Conservation (phyloP, 805 yeast genomes). For the Lachancea mirantina region DNA sequence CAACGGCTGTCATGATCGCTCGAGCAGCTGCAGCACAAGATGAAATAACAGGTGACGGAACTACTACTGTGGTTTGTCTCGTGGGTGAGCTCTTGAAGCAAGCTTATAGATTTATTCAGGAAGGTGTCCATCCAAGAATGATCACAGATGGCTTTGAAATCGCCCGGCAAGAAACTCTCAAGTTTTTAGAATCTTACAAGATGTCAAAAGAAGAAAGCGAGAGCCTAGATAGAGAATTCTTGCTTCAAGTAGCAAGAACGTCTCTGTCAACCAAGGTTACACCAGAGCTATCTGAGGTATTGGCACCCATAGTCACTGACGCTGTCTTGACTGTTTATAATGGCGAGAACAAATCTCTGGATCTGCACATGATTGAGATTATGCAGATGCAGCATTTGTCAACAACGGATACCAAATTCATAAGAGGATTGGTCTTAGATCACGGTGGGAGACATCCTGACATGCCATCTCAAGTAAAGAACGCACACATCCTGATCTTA, state of each 20-base stretch:
- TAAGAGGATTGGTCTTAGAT: conserved; percentile 87
- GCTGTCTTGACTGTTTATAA: conserved; percentile 78
- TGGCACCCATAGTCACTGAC: conserved; percentile 93
- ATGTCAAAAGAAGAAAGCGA: conserved; percentile 34
- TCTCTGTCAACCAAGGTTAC: conserved; percentile 84
- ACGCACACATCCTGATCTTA: conserved; percentile 78
- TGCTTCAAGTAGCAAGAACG: conserved; percentile 86
- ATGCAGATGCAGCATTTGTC: conserved; percentile 96
- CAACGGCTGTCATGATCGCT: conserved; percentile 86
- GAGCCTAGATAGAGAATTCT: conserved; percentile 73
- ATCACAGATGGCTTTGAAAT: conserved; percentile 91
- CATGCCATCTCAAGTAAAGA: conserved; percentile 84
- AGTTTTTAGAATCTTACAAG: conserved; percentile 63
- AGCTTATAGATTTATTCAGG: conserved; percentile 84
- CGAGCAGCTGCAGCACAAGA: conserved; percentile 98
- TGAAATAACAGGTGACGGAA: conserved; percentile 99
- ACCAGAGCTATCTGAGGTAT: conserved; percentile 64
- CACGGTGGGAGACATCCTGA: conserved; percentile 99
- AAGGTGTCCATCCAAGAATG: conserved; percentile 94
- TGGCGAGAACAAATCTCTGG: conserved; percentile 46
- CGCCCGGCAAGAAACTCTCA: conserved; percentile 71
- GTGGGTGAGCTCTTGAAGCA: conserved; percentile 94
- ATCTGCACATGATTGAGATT: conserved; percentile 94
- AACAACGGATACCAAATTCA: conserved; percentile 73
- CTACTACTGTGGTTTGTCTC: conserved; percentile 87